Evolutionary conservation across 108 stramenopile genomes (phyloP).

Genomic region (Craspedostauros australis): DNA sequence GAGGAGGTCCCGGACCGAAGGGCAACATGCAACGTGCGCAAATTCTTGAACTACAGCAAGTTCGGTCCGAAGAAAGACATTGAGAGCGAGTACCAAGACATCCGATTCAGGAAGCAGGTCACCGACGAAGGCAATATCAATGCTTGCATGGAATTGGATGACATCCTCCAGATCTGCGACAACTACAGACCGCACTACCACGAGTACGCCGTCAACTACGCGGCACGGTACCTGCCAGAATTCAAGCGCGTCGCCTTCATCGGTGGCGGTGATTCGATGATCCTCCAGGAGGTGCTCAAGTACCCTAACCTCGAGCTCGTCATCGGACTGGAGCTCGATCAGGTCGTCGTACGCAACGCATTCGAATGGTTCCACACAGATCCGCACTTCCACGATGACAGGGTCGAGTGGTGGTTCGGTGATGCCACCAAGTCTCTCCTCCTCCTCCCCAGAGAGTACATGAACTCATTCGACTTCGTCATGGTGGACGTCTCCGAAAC

Average conservation of each 20-base stretch:
- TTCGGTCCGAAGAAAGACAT: too few relatives aligned
- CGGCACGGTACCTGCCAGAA: slow-evolving; percentile 27
- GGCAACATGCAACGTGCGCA: too few relatives aligned
- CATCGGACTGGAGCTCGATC: slow-evolving; percentile 67
- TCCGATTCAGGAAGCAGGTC: too few relatives aligned
- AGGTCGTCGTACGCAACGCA: slow-evolving; percentile 48
- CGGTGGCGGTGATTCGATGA: slow-evolving; percentile 72
- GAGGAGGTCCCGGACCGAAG: too few relatives aligned
- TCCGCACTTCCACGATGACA: slow-evolving; percentile 63
- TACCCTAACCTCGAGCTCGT: slow-evolving; percentile 60
- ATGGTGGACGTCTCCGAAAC: slow-evolving; percentile 69
- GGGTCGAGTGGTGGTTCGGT: slow-evolving; percentile 78
- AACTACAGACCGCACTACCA: slow-evolving; percentile 46
- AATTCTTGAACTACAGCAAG: too few relatives aligned
- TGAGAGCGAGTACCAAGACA: too few relatives aligned
- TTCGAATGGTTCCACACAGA: slow-evolving; percentile 65
- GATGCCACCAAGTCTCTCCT: slow-evolving; percentile 63
- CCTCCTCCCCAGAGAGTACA: slow-evolving; percentile 61
- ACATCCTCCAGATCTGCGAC: slow-evolving; percentile 42
- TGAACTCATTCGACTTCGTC: slow-evolving; percentile 68
- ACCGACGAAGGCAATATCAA: too few relatives aligned
- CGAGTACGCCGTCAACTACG: slow-evolving; percentile 31
- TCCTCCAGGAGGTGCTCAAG: slow-evolving; percentile 58
- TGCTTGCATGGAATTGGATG: slow-evolving; percentile 65
- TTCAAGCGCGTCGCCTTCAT: slow-evolving; percentile 38